phyloP scores from a whole-genome alignment of 139 green algal species.

The Picochlorum sp. region DNA sequence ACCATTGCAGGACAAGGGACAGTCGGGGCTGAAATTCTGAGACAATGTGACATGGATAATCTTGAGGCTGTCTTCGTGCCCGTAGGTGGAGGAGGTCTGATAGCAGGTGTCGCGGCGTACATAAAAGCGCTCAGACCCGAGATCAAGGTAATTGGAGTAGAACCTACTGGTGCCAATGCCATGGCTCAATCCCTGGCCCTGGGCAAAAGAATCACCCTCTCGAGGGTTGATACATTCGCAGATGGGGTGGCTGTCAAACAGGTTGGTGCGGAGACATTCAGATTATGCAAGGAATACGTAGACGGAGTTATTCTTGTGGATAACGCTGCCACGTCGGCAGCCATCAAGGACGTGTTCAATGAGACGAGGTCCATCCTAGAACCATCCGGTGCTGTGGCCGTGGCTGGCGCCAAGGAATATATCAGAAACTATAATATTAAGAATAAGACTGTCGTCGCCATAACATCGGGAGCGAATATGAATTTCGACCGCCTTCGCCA shows the following conservation, averaged over 20 bases:
- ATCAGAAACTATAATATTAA: conserved; percentile 3
- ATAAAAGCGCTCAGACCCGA: conserved; percentile 57
- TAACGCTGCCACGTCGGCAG: conserved; percentile 71
- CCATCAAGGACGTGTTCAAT: conserved; percentile 91
- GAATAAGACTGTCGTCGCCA: conserved; percentile 47
- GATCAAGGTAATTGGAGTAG: conserved; percentile 87
- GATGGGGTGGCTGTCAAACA: conserved; percentile 44
- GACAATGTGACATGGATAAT: conserved; percentile 33
- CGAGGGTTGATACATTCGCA: conserved; percentile 85
- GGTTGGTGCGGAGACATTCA: conserved; percentile 86
- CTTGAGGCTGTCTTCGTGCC: conserved; percentile 84
- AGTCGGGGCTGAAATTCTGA: conserved; percentile 86
- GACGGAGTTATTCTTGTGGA: conserved; percentile 89
- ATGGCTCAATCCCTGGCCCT: conserved; percentile 74
- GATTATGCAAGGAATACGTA: conserved; percentile 73
- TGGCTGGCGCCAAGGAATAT: conserved; percentile 77
- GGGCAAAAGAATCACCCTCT: conserved; percentile 62
- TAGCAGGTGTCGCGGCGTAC: conserved; percentile 85
- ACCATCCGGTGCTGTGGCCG: conserved; percentile 82
- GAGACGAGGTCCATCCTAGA: conserved; percentile 82
- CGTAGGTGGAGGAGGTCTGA: conserved; percentile 83
- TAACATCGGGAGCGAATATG: conserved; percentile 72
- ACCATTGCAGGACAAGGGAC: conserved; percentile 94
- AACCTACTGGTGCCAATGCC: conserved; percentile 82
- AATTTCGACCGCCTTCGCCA: conserved; percentile 96